Evolutionary conservation across 331 rosid species (phyloP).

Genomic region (Stylosanthes scabra): DNA sequence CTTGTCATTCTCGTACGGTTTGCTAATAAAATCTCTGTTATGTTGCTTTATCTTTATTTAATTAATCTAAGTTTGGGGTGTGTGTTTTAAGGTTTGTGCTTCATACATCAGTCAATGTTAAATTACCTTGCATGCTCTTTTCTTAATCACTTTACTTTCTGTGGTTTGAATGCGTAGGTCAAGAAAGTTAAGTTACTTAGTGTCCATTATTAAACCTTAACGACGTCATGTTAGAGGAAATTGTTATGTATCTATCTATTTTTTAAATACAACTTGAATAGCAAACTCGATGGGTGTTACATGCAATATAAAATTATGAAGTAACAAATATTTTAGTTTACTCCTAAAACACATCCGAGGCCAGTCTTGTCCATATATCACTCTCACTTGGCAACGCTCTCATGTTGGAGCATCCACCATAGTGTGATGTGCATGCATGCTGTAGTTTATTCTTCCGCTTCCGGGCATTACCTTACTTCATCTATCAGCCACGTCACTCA

Average conservation of each 20-base stretch:
- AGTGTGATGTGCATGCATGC: neutral
- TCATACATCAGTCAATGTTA: neutral
- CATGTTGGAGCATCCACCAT: neutral
- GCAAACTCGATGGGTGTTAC: neutral
- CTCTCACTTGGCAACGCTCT: no score
- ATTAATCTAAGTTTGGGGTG: neutral
- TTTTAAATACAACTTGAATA: neutral
- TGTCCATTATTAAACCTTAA: neutral
- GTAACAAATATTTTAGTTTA: neutral
- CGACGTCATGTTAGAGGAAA: neutral
- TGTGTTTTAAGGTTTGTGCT: neutral
- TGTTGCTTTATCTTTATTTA: neutral
- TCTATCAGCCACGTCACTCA: neutral
- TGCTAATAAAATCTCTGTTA: slow-evolving; percentile 25
- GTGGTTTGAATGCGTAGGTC: neutral
- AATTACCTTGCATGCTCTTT: neutral
- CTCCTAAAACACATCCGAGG: neutral
- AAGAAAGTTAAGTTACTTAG: neutral
- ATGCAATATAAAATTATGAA: neutral
- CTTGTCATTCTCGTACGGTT: slow-evolving; percentile 18
- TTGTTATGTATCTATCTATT: no score
- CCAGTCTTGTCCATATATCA: no score
- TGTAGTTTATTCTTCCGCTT: no score
- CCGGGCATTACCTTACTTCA: no score
- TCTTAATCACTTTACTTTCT: neutral